phyloP scores from a whole-genome alignment of 768 basidiomycete species.

The Solioccasus polychromus region DNA sequence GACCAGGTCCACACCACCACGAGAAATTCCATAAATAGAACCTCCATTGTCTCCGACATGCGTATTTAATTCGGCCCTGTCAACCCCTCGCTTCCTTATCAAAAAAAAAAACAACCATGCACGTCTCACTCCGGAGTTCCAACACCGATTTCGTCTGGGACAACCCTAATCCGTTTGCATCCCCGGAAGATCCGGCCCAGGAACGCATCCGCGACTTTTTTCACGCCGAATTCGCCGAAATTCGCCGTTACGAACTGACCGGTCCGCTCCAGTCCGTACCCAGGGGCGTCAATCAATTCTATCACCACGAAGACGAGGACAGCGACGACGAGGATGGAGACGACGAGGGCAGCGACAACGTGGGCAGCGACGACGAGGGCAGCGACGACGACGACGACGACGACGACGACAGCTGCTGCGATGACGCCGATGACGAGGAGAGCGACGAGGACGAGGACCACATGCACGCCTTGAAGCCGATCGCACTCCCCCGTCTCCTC shows the following conservation, averaged over 20 bases:
- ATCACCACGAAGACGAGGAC: background rate
- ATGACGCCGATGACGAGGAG: background rate
- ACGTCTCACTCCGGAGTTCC: too few relatives aligned
- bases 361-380: background rate
- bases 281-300: too few relatives aligned
- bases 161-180: constrained; percentile 13
- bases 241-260: background rate
- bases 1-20: too few relatives aligned
- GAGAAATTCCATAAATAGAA: too few relatives aligned
- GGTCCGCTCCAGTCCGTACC: background rate
- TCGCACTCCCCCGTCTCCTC: constrained; percentile 7
- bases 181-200: background rate
- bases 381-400: background rate
- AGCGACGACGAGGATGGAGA: background rate
- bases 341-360: background rate
- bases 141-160: constrained; percentile 26
- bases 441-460: background rate
- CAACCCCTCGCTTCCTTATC: too few relatives aligned
- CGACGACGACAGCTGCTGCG: background rate
- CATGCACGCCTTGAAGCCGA: background rate
- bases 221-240: background rate
- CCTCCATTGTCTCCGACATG: too few relatives aligned
- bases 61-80: too few relatives aligned
- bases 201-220: background rate
- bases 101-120: too few relatives aligned